Base-by-base conservation (phyloP, 768 basidiomycete species). In the Suillus americanus region DNA sequence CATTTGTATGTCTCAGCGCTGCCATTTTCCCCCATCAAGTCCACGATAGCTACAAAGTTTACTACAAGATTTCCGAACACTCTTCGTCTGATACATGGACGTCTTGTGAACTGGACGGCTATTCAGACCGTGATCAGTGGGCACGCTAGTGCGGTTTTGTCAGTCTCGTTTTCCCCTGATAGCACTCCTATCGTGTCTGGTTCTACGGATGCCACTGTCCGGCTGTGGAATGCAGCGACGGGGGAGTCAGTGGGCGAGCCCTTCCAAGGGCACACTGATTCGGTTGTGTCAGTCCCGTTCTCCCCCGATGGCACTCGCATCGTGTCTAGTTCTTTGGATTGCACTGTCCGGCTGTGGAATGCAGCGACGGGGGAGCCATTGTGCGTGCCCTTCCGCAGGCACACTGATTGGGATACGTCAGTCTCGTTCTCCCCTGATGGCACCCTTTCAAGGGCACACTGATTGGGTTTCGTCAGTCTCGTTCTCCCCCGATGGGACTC, bases 11-110 rank as follows among this genome's bases (percentile, higher is more conserved):
- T 71, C 9, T 73, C 72, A 33, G 72, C 66, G 0, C 37, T 74
- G n/a, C 67, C 72, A 25, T 73, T 74, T 62, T 57, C 66, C 14
- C 72, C 72, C 38, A 25, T 6, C 25, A 64, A 64, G 77, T 80
- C n/a, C 67, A 70, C 40, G 71, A 74, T 69, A 69, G 63, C 63
- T 23, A 48, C 60, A 10, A 33, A 12, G 6, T 62, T 64, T n/a
- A 6, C 43, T 2, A 12, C 18, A 37, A 62, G n/a, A 4, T 51
- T 63, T 59, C 40, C 54, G 7, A 63, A 59, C 8, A 35, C 28
- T 37, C 50, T 61, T 23, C 23, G 50, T 45, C 16, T 45, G 16
- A 35, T 53, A 45, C 5, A 13, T 16, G 23, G 33, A 25, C n/a
- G 54, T 7, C 30, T 38, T 41, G 40, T 43, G 45, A 56, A 23